These are phyloP conservation scores for Neonectria punicea DNA, from an alignment of 2,329 filamentous ascomycete species.

Conservation along the genomic window DNA sequence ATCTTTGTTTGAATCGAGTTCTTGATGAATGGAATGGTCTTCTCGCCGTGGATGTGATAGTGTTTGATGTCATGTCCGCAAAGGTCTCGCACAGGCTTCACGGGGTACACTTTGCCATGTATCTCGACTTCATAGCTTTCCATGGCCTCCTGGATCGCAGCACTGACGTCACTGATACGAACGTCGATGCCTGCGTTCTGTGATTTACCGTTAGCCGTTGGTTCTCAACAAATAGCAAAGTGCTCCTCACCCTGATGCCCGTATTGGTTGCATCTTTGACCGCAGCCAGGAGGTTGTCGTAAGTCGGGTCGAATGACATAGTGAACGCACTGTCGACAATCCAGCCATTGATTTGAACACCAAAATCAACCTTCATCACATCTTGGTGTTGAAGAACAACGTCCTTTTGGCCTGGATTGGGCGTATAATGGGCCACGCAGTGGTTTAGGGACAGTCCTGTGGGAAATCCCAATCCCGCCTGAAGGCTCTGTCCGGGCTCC, in stretches of 20 bases:
- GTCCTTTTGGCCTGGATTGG: constrained; percentile 80
- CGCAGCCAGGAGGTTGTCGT: constrained; percentile 76
- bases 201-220: constrained; percentile 7
- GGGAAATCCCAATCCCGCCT: constrained; percentile 83
- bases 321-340: constrained; percentile 85
- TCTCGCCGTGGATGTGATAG: constrained; percentile 87
- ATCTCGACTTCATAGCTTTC: constrained; percentile 90
- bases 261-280: constrained; percentile 83
- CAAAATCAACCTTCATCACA: constrained; percentile 82
- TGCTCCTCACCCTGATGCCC: constrained; percentile 68
- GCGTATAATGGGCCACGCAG: constrained; percentile 83
- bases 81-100: constrained; percentile 84
- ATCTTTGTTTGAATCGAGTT: constrained; percentile 86
- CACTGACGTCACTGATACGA: constrained; percentile 83
- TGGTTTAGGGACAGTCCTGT: constrained; percentile 84
- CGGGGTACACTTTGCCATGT: constrained; percentile 77
- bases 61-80: constrained; percentile 87
- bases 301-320: constrained; percentile 75
- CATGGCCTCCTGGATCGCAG: constrained; percentile 86
- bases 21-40: constrained; percentile 91
- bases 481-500: constrained; percentile 77
- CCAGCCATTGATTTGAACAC: constrained; percentile 79
- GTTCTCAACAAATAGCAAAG: fast-evolving
- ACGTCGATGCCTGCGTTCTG: constrained; percentile 82
- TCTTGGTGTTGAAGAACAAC: constrained; percentile 74